phyloP scores from a whole-genome alignment of 139 green algal species.

The Ulvella scutata region DNA sequence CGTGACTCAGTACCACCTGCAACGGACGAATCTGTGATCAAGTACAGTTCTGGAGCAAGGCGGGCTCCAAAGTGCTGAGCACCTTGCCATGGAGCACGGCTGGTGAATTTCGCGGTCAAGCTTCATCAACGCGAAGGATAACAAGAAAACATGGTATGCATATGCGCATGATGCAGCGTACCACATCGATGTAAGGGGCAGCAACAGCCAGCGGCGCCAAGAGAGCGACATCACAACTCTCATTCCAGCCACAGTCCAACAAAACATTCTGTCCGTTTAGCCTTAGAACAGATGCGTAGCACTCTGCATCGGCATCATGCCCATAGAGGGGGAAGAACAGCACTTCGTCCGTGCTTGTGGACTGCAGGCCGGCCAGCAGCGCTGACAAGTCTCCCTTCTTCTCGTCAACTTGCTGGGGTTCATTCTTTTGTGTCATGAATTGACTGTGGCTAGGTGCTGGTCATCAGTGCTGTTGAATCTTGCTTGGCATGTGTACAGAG shows the following conservation, averaged over 20 bases:
- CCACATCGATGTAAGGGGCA: neutral
- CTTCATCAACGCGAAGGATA: too few relatives aligned
- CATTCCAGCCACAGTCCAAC: neutral
- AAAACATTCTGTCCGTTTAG: neutral
- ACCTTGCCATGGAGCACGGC: too few relatives aligned
- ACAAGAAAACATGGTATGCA: too few relatives aligned
- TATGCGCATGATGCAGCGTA: neutral
- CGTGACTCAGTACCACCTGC: neutral
- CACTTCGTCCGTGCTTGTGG: neutral
- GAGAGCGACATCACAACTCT: neutral
- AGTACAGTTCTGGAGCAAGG: too few relatives aligned
- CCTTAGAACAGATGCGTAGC: neutral
- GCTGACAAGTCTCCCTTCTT: neutral
- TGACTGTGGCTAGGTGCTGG: too few relatives aligned
- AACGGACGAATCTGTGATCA: too few relatives aligned
- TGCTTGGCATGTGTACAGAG: too few relatives aligned
- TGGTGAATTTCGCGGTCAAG: too few relatives aligned
- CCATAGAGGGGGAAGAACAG: slow-evolving; percentile 1
- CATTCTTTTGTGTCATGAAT: too few relatives aligned
- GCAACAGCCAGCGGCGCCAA: neutral
- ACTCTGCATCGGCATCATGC: neutral
- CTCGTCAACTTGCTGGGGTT: neutral
- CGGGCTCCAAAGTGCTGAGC: too few relatives aligned
- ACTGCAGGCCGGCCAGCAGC: neutral
- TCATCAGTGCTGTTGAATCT: too few relatives aligned